phyloP scores from a whole-genome alignment of 1,139 yeast species.

The Blastobotrys aristatus region DNA sequence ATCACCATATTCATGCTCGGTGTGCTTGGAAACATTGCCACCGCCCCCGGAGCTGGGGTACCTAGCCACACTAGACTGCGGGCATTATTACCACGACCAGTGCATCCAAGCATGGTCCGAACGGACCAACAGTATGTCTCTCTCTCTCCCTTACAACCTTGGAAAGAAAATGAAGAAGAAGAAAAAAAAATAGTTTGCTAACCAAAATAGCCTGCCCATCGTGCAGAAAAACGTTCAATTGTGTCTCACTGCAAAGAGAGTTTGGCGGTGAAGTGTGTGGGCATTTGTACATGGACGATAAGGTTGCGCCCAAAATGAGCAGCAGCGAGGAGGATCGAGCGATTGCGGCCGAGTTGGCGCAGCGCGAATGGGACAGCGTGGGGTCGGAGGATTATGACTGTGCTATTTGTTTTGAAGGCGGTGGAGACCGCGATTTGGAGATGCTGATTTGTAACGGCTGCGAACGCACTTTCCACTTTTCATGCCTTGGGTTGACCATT shows the following conservation, averaged over 20 bases:
- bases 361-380: slow-evolving; percentile 16
- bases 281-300: slow-evolving; percentile 19
- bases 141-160: background rate
- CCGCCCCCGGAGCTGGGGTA: slow-evolving; percentile 8
- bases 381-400: slow-evolving; percentile 22
- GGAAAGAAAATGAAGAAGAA: background rate
- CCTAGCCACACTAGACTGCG: slow-evolving; percentile 12
- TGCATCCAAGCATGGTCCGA: slow-evolving; percentile 49
- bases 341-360: slow-evolving; percentile 11
- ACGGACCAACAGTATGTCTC: slow-evolving; percentile 42
- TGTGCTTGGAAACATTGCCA: slow-evolving; percentile 12
- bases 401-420: slow-evolving; percentile 27
- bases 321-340: slow-evolving; percentile 12
- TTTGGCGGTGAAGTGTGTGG: slow-evolving; percentile 18
- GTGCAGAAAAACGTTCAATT: slow-evolving; percentile 40
- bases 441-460: slow-evolving; percentile 33
- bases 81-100: slow-evolving; percentile 44
- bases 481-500: slow-evolving; percentile 30
- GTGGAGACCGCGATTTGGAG: slow-evolving; percentile 30
- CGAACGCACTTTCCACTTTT: slow-evolving; percentile 31
- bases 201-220: slow-evolving; percentile 42
- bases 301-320: slow-evolving; percentile 16
- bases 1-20: slow-evolving; percentile 9
- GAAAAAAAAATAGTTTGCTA: slow-evolving; percentile 2
- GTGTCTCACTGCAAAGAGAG: slow-evolving; percentile 21